These are phyloP conservation scores for Hanseniaspora occidentalis DNA, from an alignment of 805 yeast genomes.

Conservation along the genomic window DNA sequence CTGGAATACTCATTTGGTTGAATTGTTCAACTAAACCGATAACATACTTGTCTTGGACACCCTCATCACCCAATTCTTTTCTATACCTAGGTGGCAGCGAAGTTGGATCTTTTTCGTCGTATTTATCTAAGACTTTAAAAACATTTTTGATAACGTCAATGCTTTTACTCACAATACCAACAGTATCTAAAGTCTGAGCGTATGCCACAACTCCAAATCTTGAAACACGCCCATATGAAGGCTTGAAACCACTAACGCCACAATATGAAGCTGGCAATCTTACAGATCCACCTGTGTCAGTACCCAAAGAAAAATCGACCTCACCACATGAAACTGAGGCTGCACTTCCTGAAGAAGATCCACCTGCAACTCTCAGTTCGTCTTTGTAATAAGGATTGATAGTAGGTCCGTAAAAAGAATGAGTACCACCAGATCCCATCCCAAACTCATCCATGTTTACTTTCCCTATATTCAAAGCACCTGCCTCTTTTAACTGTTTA, in stretches of 20 bases:
- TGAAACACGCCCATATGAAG: conserved; percentile 84
- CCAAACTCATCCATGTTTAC: conserved; percentile 95
- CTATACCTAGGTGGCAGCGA: conserved; percentile 32
- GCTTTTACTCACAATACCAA: conserved; percentile 60
- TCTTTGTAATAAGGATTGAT: conserved; percentile 36
- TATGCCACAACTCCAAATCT: conserved; percentile 87
- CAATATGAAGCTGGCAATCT: conserved; percentile 86
- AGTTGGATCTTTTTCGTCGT: conserved; percentile 76
- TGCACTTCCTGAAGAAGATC: conserved; percentile 94
- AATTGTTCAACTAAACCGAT: conserved; percentile 73
- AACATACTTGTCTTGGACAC: conserved; percentile 17
- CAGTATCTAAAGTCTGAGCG: conserved; percentile 91
- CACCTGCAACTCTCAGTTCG: conserved; percentile 50
- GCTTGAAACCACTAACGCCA: conserved; percentile 79
- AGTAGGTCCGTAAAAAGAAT: conserved; percentile 45
- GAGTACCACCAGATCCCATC: conserved; percentile 73
- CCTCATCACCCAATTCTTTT: conserved; percentile 8
- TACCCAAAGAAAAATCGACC: conserved; percentile 56
- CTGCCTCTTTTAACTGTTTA: conserved; percentile 35
- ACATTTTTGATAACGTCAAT: conserved; percentile 34
- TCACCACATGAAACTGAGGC: conserved; percentile 71
- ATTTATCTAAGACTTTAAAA: conserved; percentile 41
- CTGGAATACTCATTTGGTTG: conserved; percentile 40
- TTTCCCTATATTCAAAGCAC: conserved; percentile 56
- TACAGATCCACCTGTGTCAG: conserved; percentile 97